Evolutionary conservation across 1,139 yeast genomes (phyloP), one percentile per base, ranked within the genome.

Genomic region (Pneumocystis sp.): DNA sequence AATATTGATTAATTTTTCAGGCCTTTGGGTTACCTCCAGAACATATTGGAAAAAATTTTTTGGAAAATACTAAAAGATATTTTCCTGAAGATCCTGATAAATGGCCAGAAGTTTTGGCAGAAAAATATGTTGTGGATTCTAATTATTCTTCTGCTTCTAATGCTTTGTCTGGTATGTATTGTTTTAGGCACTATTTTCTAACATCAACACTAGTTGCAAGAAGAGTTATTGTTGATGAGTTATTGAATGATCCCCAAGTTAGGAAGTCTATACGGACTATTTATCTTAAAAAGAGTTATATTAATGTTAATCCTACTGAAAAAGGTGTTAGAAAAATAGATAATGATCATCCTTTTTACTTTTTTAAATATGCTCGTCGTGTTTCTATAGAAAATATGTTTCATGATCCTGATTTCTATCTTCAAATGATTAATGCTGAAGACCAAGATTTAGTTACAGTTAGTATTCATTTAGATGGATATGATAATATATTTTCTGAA

Each of bases 351-450:
- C 87, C 93, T 1, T 91, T 85, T 72, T 89, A 87, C 67, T 96
- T 89, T 72, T 86, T 95, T 77, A 95, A 93, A 74, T 95, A 93
- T 75, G 96, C 96, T 21, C 82, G 84, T 65, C 87, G 89, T 75
- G 82, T 95, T 72, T 81, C 89, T 0, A 86, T 93, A 12, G 81
- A 82, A 12, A 93, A 90, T 67, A 82, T 95, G 71, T 82, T 83
- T 3, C 80, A 79, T 61, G 80, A 83, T 64, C 97, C 98, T 0
- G 96, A 89, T 71, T 78, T 87, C 39, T 87, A 87, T 70, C 79
- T 95, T 71, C 83, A 95, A 72, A 93, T 93, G 96, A 77, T 91
- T 64, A 91, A 87, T 72, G 98, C 98, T 1, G 98, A 93, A 74
- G 76, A 75, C 71, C 83, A 77, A 82, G 96, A 77, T 74, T 74